phyloP scores from a whole-genome alignment of 768 basidiomycete genomes.

The Naematelia aurantialba region DNA sequence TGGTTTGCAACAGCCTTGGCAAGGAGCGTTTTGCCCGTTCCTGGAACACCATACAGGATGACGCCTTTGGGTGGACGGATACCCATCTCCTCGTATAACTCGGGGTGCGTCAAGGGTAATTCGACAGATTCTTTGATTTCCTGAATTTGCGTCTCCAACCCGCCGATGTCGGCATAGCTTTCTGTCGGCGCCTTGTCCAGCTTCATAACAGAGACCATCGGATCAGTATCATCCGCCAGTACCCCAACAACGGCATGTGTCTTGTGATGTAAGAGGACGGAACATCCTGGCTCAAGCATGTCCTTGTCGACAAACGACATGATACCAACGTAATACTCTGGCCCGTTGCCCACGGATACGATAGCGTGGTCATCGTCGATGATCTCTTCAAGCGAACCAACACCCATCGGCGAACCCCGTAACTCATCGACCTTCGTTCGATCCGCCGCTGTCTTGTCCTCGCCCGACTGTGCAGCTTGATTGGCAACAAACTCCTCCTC shows the following conservation, averaged over 20 bases:
- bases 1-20: constrained; percentile 98
- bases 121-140: constrained; percentile 99
- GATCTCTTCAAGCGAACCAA: constrained; percentile 93
- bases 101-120: constrained; percentile 93
- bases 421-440: constrained; percentile 88
- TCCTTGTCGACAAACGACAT: constrained; percentile 99
- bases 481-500: constrained; percentile 57
- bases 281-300: constrained; percentile 89
- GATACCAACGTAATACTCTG: constrained; percentile 94
- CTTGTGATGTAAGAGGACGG: constrained; percentile 93
- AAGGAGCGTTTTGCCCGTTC: constrained; percentile 94
- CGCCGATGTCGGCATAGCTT: constrained; percentile 97
- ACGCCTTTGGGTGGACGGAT: constrained; percentile 99
- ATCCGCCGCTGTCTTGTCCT: constrained; percentile 96
- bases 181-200: constrained; percentile 98
- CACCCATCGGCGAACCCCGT: constrained; percentile 94
- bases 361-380: constrained; percentile 65
- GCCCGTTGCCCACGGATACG: constrained; percentile 87
- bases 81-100: constrained; percentile 99
- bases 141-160: constrained; percentile 92
- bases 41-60: constrained; percentile 96
- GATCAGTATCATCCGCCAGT: constrained; percentile 88
- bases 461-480: constrained; percentile 54
- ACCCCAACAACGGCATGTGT: constrained; percentile 92
- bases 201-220: constrained; percentile 97